Base-by-base conservation (phyloP, 2,329 filamentous ascomycete species). In the Colletotrichum cereale region DNA sequence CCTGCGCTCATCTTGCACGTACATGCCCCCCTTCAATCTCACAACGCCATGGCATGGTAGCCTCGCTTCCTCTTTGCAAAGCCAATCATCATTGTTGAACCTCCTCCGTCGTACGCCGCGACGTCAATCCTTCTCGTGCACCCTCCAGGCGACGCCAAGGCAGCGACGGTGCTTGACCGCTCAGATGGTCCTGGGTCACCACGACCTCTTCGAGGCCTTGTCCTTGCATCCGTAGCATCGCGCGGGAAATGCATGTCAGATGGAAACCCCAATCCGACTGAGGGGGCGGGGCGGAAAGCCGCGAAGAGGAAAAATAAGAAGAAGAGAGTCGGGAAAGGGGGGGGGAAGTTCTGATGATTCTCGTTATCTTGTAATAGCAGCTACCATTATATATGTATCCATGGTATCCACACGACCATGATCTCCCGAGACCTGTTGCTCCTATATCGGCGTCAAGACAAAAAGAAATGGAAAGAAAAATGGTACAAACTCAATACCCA, bases 311-410 rank as follows among this genome's bases (percentile, higher is more conserved):
- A 34, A 14, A 34, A 18, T 21, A 14, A n/a, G n/a, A 21, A 10
- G 21, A 36, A 26, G 5, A 34, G 29, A 8, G n/a, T 47, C 47
- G 62, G 64, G 65, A 48, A 53, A 12, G 11, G 52, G 52, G 58
- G 53, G 42, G 44, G 36, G 53, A 29, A 60, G 65, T 53, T 64
- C 47, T 64, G 47, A 47, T 56, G 18, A 48, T 67, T 72, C 36
- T 44, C 40, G 58, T 69, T 61, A 55, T 69, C 26, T 42, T 69
- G 65, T 48, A 61, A 64, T 69, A 69, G 31, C 53, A 69, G 69
- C 69, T 69, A 61, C 34, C 66, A 69, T 60, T 69, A 72, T 72
- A 64, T 72, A 61, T 66, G 44, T 47, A 44, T 60, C 65, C 44
- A 29, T 40, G 55, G 40, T 50, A 47, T 42, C 47, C 40, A 38